These are phyloP conservation scores for Trichoderma brevicompactum DNA, from an alignment of 2,329 filamentous ascomycete species.

Conservation along the genomic window DNA sequence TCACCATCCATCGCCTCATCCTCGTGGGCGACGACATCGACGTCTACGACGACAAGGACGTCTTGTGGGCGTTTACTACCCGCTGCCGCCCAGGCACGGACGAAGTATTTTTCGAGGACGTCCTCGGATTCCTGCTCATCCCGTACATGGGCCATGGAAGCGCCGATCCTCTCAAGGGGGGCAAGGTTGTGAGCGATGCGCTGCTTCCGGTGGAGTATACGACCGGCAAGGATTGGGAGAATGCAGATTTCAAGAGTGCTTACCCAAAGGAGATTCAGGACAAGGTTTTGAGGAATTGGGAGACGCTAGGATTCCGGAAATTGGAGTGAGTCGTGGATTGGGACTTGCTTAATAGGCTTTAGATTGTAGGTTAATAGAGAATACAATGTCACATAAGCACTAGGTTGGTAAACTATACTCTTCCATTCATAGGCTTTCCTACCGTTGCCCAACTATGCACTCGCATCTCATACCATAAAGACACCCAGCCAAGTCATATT, in stretches of 20 bases:
- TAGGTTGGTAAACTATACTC: background rate
- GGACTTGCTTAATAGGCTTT: background rate
- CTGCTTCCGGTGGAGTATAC: conserved; percentile 50
- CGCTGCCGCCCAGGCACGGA: conserved; percentile 51
- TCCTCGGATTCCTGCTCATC: conserved; percentile 48
- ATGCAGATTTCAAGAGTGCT: conserved; percentile 40
- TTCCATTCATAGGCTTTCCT: background rate
- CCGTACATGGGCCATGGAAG: conserved; percentile 53
- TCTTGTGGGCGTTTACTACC: conserved; percentile 55
- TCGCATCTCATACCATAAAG: too few species aligned
- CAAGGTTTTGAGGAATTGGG: conserved; percentile 39
- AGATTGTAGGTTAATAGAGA: background rate
- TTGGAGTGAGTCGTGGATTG: background rate
- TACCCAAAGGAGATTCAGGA: conserved; percentile 48
- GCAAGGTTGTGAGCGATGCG: conserved; percentile 53
- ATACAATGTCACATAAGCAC: background rate
- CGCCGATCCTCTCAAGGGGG: conserved; percentile 40
- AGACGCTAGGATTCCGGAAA: conserved; percentile 12
- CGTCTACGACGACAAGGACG: conserved; percentile 49
- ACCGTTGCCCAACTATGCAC: too few species aligned
- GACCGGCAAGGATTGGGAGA: conserved; percentile 40
- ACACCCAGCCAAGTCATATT: background rate
- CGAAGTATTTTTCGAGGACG: conserved; percentile 52
- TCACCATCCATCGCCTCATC: conserved; percentile 50
- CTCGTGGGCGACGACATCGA: conserved; percentile 56